Conservation (phyloP, 352 stramenopile species). For the Phytophthora nicotianae region DNA sequence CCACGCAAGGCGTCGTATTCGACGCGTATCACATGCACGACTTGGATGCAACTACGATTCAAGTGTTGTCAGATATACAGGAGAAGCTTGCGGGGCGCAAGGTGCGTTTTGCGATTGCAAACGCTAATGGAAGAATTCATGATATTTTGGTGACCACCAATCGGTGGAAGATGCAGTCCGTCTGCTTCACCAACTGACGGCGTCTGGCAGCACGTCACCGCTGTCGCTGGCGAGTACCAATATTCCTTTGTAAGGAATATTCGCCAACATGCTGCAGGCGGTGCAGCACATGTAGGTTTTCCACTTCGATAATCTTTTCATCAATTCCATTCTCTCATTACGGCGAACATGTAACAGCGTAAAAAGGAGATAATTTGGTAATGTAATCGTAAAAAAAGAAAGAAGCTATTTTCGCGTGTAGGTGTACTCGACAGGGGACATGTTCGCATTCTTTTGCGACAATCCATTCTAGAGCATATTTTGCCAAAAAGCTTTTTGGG, state of each 20-base stretch:
- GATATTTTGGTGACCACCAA: conserved; percentile 48
- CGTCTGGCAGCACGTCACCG: conserved; percentile 2
- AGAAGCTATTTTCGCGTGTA: too few species aligned
- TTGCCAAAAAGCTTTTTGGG: too few species aligned
- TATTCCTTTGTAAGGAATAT: conserved; percentile 13
- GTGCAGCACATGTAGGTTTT: neutral
- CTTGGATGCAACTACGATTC: conserved; percentile 63
- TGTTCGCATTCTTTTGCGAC: too few species aligned
- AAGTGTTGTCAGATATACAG: conserved; percentile 56
- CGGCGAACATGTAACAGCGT: too few species aligned
- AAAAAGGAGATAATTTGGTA: too few species aligned
- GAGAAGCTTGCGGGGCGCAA: conserved; percentile 52
- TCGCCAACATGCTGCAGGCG: too few species aligned
- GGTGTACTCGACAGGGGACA: too few species aligned
- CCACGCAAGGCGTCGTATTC: conserved; percentile 45
- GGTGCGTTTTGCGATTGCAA: conserved; percentile 44
- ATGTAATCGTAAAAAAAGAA: too few species aligned
- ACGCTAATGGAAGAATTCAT: conserved; percentile 43
- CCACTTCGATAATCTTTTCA: too few species aligned
- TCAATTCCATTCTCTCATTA: too few species aligned
- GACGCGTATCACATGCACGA: conserved; percentile 60
- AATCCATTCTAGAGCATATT: too few species aligned
- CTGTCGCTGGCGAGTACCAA: neutral
- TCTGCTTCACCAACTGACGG: conserved; percentile 13
- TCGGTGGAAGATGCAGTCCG: conserved; percentile 30